These are phyloP conservation scores for Zygoascus meyerae DNA, from an alignment of 1,139 yeast genomes.

Conservation along the genomic window DNA sequence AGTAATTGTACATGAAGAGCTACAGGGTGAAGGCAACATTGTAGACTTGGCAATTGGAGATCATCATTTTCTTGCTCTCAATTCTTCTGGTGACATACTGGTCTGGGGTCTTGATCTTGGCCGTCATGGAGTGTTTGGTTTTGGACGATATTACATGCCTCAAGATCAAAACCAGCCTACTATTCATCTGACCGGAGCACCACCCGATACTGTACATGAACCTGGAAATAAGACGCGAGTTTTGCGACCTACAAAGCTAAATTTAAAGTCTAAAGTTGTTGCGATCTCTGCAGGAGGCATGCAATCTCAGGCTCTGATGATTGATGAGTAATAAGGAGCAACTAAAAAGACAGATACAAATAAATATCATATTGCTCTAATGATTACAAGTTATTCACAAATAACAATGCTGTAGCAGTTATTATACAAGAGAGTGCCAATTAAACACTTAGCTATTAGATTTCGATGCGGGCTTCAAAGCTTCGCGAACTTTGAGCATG, in stretches of 20 bases:
- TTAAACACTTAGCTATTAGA: not conserved
- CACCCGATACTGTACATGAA: conserved; percentile 36
- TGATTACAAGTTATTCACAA: not conserved
- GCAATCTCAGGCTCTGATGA: conserved; percentile 63
- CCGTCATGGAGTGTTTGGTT: conserved; percentile 64
- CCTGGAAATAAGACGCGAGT: conserved; percentile 28
- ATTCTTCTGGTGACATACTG: conserved; percentile 52
- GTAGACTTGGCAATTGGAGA: conserved; percentile 61
- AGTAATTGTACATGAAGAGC: conserved; percentile 37
- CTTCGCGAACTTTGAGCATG: conserved; percentile 38
- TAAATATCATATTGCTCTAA: conserved; percentile 1
- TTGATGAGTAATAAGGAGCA: conserved; percentile 15
- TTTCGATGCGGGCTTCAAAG: conserved; percentile 20
- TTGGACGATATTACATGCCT: conserved; percentile 39
- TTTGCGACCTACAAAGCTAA: conserved; percentile 41
- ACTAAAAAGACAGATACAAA: not conserved
- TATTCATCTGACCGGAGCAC: conserved; percentile 25
- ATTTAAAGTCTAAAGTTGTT: conserved; percentile 39
- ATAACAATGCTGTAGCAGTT: not conserved
- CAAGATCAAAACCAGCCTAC: not conserved
- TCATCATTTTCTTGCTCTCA: conserved; percentile 61
- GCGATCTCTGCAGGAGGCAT: conserved; percentile 72
- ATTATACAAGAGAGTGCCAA: conserved; percentile 1
- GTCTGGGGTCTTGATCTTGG: conserved; percentile 68
- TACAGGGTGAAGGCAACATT: conserved; percentile 50